Evolutionary conservation across 2,329 filamentous ascomycete genomes (phyloP), one percentile per base, ranked within the genome.

Genomic region (Fusarium liriodendri): DNA sequence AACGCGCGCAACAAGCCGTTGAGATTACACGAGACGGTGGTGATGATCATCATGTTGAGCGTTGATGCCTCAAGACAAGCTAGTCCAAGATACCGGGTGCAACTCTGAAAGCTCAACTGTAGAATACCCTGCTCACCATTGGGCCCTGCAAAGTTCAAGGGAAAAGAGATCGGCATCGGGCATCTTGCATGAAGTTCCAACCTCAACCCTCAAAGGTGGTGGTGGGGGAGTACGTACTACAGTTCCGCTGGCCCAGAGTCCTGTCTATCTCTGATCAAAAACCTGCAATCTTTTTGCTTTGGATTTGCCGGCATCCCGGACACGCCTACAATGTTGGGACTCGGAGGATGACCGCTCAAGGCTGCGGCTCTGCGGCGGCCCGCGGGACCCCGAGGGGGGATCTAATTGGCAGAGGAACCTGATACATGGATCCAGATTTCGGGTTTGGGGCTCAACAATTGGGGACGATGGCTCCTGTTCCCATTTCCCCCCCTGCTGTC

Each of bases 401-500:
- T 58, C 58, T 73, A 74, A 77, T 78, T 73, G 76, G 25, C 14
- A 47, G 42, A 47, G 42, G 42, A 25, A 16, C 22, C 42, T 47
- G 13, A 25, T 47, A 16, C 22, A 47, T 47, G 42, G 65, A 45
- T 52, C 22, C 29, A 29, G 47, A 45, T n/a, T 35, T 54, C 54
- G 32, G 65, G 75, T 72, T 76, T 76, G 76, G 68, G 73, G 68
- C 78, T 80, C 78, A 80, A 80, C 78, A 79, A 79, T 79, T 79
- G 78, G 78, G 78, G 78, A 71, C 40, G 40, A 32, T 10, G 69
- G 55, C 20, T 27, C 25, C 60, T 62, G 64, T 75, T 74, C 72
- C 45, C 45, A 50, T 29, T 18, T n/a, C 66, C 59, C 25, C 13
- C 6, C 29, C 20, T 16, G 7, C 38, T 55, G 8, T 35, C 29